A percentile compares a stretch with the other conserved stretches of the same genome.
Conservation (phyloP, 169 alveolate genomes). For the Eimeria maxima region DNA sequence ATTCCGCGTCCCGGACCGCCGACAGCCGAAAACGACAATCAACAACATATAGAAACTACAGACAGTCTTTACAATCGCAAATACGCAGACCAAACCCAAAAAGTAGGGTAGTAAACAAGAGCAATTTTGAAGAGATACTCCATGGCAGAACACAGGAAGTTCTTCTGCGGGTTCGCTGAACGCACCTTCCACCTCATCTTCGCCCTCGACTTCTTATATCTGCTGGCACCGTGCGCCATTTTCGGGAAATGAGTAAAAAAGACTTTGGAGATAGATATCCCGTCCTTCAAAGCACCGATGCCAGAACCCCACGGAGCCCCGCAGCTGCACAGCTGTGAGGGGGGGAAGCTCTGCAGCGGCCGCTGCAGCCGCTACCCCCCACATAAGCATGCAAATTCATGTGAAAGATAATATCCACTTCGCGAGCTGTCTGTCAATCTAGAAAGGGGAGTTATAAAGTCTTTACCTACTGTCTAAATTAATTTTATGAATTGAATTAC, state of each 20-base stretch:
- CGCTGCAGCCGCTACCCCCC: slow-evolving; percentile 20
- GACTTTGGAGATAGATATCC: slow-evolving; percentile 58
- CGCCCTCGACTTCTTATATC: slow-evolving; percentile 96
- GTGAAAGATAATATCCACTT: background rate
- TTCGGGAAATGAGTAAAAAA: slow-evolving; percentile 66
- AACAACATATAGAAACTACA: background rate
- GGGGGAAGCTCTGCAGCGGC: slow-evolving; percentile 67
- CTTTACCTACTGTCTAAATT: too few relatives aligned
- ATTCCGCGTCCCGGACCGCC: background rate
- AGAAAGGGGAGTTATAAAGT: too few relatives aligned
- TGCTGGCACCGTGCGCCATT: slow-evolving; percentile 96
- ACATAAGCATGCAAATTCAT: background rate
- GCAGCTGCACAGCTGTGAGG: slow-evolving; percentile 63
- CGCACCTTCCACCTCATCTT: slow-evolving; percentile 96
- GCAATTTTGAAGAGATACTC: too few relatives aligned
- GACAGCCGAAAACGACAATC: background rate
- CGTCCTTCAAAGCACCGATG: background rate
- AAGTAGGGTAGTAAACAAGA: background rate
- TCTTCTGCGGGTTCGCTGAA: background rate
- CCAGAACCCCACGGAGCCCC: slow-evolving; percentile 36
- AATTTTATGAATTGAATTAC: too few relatives aligned
- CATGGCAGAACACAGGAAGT: background rate
- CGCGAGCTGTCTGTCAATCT: background rate
- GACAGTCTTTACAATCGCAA: background rate
- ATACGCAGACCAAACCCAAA: background rate